Percentiles rank a stretch among this genome's conserved stretches.
Evolutionary conservation across 768 basidiomycete species (phyloP).

Genomic region (Kondoa malvinella): DNA sequence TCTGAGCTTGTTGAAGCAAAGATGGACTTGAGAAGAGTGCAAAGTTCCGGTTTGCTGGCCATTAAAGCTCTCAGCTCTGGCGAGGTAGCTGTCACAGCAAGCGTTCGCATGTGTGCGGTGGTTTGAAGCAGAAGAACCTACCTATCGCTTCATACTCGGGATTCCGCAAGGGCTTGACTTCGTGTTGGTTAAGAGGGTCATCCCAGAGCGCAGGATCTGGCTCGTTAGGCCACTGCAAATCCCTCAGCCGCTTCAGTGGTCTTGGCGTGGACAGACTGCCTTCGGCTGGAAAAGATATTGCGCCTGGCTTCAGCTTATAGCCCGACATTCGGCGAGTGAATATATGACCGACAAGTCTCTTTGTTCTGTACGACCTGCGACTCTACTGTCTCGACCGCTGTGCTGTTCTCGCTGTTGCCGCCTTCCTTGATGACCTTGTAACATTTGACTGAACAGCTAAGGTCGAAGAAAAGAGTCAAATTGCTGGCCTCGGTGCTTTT

Average conservation of each 20-base stretch:
- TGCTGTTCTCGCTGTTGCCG: not conserved
- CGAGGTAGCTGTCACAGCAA: not conserved
- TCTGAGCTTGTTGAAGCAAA: not conserved
- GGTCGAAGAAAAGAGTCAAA: not conserved
- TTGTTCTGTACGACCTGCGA: not conserved
- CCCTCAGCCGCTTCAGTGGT: conserved; percentile 18
- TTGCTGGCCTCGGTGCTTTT: not conserved
- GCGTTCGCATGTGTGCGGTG: not conserved
- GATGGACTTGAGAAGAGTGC: not conserved
- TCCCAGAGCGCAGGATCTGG: conserved; percentile 18
- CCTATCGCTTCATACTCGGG: conserved; percentile 21
- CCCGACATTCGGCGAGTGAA: too few relatives aligned
- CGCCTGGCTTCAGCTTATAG: too few relatives aligned
- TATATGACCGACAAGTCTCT: too few relatives aligned
- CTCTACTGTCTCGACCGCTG: not conserved
- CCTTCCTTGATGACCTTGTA: not conserved
- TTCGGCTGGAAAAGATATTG: not conserved
- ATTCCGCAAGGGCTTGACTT: conserved; percentile 20
- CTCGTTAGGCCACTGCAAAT: conserved; percentile 21
- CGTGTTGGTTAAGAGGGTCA: conserved; percentile 19
- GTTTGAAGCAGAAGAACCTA: not conserved
- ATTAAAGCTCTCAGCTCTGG: not conserved
- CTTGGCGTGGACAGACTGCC: not conserved
- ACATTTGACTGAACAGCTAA: not conserved
- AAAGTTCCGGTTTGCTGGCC: not conserved